These are phyloP conservation scores for Nicotiana tomentosiformis DNA, from an alignment of 257 asterid species.

Conservation along the genomic window DNA sequence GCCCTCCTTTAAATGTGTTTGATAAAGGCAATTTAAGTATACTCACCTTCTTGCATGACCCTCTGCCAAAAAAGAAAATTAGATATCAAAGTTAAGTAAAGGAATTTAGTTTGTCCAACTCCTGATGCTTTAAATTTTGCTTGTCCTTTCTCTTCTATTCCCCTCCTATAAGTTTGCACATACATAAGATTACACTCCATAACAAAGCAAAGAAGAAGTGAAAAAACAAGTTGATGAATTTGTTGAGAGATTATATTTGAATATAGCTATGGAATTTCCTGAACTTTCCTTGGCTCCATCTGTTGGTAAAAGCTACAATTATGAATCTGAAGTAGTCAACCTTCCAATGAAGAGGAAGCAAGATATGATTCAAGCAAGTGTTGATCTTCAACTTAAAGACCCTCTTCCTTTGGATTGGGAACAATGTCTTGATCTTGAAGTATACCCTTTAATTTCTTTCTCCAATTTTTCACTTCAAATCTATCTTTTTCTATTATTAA, in stretches of 20 bases:
- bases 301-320: not conserved
- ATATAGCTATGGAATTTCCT: constrained; percentile 35
- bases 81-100: not conserved
- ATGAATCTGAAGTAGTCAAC: constrained; percentile 12
- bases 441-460: not conserved
- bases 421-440: constrained; percentile 66
- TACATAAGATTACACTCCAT: not conserved
- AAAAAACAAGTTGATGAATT: not conserved
- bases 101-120: not conserved
- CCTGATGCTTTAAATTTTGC: not conserved
- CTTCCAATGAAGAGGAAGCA: constrained; percentile 42
- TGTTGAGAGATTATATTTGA: too few relatives aligned
- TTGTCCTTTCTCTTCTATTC: not conserved
- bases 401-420: constrained; percentile 66
- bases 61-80: not conserved
- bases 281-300: constrained; percentile 36
- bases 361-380: constrained; percentile 16
- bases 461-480: not conserved
- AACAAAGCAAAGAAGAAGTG: not conserved
- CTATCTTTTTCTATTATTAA: not conserved
- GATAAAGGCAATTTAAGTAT: constrained; percentile 22
- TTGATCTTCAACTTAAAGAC: constrained; percentile 46
- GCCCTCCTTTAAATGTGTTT: constrained; percentile 38
- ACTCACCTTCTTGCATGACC: constrained; percentile 28
- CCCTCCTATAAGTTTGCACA: not conserved